Conservation (phyloP, 1,284 basidiomycete species). For the Apiotrichum laibachii region DNA sequence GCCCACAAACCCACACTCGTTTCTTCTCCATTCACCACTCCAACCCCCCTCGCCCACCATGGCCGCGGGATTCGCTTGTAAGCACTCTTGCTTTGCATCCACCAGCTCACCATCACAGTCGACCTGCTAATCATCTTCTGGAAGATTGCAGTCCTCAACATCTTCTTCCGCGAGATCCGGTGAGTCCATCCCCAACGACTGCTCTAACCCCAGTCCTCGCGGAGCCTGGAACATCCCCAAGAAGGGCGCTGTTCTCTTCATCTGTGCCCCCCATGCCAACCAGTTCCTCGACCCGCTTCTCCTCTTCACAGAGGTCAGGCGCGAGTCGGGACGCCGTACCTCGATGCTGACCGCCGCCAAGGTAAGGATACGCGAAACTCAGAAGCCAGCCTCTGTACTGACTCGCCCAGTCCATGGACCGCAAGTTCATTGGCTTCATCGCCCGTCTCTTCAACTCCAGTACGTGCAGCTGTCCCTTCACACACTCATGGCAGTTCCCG, state of each 20-base stretch:
- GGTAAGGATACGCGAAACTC: constrained; percentile 32
- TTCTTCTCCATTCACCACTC: background rate
- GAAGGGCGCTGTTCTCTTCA: constrained; percentile 92
- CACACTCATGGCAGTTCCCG: constrained; percentile 65
- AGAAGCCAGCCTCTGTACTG: background rate
- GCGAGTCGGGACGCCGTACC: constrained; percentile 78
- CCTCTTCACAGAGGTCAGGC: constrained; percentile 79
- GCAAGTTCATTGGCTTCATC: constrained; percentile 68
- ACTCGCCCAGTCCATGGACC: constrained; percentile 41
- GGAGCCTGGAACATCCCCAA: constrained; percentile 93
- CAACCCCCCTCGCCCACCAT: constrained; percentile 18
- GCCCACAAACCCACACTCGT: constrained; percentile 1
- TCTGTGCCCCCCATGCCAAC: constrained; percentile 94
- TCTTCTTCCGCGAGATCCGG: constrained; percentile 97
- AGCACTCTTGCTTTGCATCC: constrained; percentile 5
- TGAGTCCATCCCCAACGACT: constrained; percentile 17
- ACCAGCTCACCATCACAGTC: constrained; percentile 23
- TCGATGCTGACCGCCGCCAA: constrained; percentile 92
- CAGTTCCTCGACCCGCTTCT: constrained; percentile 96
- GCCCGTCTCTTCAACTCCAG: constrained; percentile 85
- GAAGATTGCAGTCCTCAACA: constrained; percentile 74
- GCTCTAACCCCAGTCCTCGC: constrained; percentile 58
- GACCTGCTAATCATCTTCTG: constrained; percentile 54
- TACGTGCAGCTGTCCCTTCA: constrained; percentile 40
- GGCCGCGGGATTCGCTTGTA: constrained; percentile 40